phyloP scores from a whole-genome alignment of 2,329 filamentous ascomycete genomes.

The Alternaria sp. region DNA sequence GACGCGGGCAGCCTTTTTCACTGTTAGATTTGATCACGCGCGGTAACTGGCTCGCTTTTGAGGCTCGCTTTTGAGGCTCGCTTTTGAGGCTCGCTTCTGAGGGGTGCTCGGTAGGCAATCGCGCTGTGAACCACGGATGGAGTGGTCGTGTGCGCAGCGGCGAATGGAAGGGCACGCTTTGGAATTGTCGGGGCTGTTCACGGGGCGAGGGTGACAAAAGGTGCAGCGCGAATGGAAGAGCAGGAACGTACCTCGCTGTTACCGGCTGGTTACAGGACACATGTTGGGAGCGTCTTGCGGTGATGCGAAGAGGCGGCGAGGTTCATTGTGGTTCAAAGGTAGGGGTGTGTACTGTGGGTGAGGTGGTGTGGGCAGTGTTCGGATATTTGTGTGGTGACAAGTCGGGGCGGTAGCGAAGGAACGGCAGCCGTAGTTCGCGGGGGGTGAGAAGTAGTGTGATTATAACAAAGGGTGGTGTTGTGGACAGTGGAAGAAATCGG shows the following conservation, averaged over 20 bases:
- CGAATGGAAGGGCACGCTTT: constrained; percentile 9
- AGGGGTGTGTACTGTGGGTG: constrained; percentile 3
- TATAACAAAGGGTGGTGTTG: constrained; percentile 20
- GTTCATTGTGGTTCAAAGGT: constrained; percentile 27
- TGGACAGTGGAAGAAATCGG: constrained; percentile 18
- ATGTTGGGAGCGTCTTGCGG: constrained; percentile 39
- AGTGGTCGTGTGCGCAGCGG: not conserved
- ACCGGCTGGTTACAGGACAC: constrained; percentile 37
- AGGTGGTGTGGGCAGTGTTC: constrained; percentile 4
- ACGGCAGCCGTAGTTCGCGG: constrained; percentile 15
- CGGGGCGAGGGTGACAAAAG: not conserved
- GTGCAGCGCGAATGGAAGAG: not conserved
- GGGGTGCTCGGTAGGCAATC: constrained; percentile 5
- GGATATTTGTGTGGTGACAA: constrained; percentile 19
- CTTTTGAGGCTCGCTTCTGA: not conserved
- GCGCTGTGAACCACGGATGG: constrained; percentile 11
- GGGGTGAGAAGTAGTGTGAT: constrained; percentile 15
- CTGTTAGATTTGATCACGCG: constrained; percentile 14
- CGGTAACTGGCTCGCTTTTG: not conserved
- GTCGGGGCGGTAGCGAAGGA: constrained; percentile 29
- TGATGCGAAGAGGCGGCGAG: constrained; percentile 37
- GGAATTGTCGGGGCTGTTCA: not conserved
- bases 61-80: not conserved
- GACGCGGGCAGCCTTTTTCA: constrained; percentile 22
- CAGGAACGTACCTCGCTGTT: constrained; percentile 34